Evolutionary conservation across 176 grass and related monocot genomes (phyloP), one percentile per base, ranked within the genome.

Genomic region (Raddia guianensis): DNA sequence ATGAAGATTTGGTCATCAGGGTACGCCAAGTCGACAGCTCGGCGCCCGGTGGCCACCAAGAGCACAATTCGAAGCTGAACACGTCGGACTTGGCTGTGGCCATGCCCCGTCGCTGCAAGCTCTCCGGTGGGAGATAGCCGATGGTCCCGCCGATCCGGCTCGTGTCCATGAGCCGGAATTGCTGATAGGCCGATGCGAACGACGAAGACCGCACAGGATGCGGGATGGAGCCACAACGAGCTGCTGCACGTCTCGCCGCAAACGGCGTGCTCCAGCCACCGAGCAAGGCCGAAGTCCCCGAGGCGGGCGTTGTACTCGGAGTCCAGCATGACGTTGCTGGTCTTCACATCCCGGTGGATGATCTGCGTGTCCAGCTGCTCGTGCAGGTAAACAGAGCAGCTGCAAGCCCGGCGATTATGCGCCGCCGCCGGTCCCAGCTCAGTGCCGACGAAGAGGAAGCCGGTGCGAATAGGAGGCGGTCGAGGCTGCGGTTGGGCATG

Each of bases 321-420:
- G 34, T 97, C 94, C 37, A 97, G 85, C 94, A 97, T 97, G 62
- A 97, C 91, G 92, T 97, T 97, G 83, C 94, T 97, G 58, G 94
- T 83, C 87, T 97, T 97, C 13, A 97, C 87, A 45, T 97, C 91
- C 7, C 94, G 89, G 85, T 97, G 94, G 60, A 97, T 94, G 79
- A 97, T 97, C 72, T 97, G 94, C 49, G 91, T 92, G 82, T 94
- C 94, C 2, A 94, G 94, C 84, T 97, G 85, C 73, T 97, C 91
- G 46, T 97, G 94, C 74, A 97, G 86, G 76, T 97, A 97, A 61
- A 90, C 57, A 97, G 84, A 27, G 91, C 91, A 9, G 82, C 87
- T 1, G 94, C 94, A 3, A 97, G 89, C 4, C 94, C 94, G 1
- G 77, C 72, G 0, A 94, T 77, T 27, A 97, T 92, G 34, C 72